phyloP scores from a whole-genome alignment of 176 grass and related monocot species.

The Triticum timopheevii region DNA sequence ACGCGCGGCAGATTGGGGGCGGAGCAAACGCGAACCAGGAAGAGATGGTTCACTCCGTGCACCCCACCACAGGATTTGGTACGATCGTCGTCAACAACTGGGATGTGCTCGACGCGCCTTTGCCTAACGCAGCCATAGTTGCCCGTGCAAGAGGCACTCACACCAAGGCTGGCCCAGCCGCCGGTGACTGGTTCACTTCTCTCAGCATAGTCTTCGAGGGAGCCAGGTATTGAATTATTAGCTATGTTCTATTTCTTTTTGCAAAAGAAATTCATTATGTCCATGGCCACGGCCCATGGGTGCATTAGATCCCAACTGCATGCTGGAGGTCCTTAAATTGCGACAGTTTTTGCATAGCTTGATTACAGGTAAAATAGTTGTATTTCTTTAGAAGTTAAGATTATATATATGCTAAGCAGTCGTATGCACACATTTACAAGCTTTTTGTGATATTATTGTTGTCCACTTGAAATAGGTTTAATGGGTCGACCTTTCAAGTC shows the following conservation, averaged over 20 bases:
- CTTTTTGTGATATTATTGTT: neutral
- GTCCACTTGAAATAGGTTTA: neutral
- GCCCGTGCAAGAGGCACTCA: neutral
- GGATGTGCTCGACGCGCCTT: neutral
- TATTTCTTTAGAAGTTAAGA: no score
- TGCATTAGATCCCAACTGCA: neutral
- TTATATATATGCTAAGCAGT: no score
- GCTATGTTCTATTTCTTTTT: no score
- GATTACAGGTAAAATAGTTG: no score
- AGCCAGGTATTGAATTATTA: neutral
- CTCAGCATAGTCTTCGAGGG: neutral
- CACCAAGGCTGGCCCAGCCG: neutral
- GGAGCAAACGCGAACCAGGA: neutral
- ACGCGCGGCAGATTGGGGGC: neutral
- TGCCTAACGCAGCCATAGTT: neutral
- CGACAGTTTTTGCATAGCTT: neutral
- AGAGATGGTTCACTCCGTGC: neutral
- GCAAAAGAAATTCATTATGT: no score
- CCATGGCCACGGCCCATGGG: no score
- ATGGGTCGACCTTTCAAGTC: neutral
- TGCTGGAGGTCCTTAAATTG: neutral
- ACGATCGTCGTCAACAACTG: neutral
- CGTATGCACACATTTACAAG: no score
- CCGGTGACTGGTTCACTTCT: neutral
- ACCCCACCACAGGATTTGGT: neutral